Conservation (phyloP, 2,329 filamentous ascomycete genomes). For the Plenodomus tracheiphilus region DNA sequence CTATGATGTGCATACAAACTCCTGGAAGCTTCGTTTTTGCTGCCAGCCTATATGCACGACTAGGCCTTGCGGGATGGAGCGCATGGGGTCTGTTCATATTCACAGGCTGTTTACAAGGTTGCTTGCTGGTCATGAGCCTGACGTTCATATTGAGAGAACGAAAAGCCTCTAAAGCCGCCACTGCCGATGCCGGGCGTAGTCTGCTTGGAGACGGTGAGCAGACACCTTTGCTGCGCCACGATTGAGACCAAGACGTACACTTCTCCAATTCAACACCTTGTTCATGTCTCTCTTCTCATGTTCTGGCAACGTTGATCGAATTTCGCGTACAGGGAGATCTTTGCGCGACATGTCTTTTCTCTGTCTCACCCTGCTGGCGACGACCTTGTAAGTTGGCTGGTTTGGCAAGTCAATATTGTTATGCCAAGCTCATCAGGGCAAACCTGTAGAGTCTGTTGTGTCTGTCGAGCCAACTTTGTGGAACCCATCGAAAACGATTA, state of each 20-base stretch:
- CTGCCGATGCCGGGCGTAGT: slow-evolving; percentile 1
- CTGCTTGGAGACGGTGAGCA: slow-evolving; percentile 4
- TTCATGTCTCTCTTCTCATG: too few species aligned
- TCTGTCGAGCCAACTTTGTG: too few species aligned
- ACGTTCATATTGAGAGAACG: slow-evolving; percentile 66
- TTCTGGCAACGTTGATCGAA: too few species aligned
- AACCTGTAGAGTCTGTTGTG: too few species aligned
- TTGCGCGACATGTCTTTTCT: too few species aligned
- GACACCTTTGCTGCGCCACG: slow-evolving; percentile 16
- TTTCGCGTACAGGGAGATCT: too few species aligned
- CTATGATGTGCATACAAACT: slow-evolving; percentile 98
- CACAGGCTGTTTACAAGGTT: slow-evolving; percentile 82
- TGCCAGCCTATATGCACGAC: slow-evolving; percentile 75
- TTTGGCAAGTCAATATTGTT: too few species aligned
- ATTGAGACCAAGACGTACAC: not conserved
- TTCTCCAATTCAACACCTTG: not conserved
- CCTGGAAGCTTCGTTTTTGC: slow-evolving; percentile 91
- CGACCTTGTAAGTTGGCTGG: too few species aligned
- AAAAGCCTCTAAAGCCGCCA: slow-evolving; percentile 28
- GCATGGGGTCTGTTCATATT: slow-evolving; percentile 91
- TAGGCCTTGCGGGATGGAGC: slow-evolving; percentile 87
- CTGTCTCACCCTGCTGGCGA: too few species aligned
- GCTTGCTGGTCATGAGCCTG: slow-evolving; percentile 77
- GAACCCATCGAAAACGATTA: too few species aligned
- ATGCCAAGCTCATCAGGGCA: too few species aligned